Base-by-base conservation (phyloP, 2,329 filamentous ascomycete species). In the Colletotrichum sansevieriae region DNA sequence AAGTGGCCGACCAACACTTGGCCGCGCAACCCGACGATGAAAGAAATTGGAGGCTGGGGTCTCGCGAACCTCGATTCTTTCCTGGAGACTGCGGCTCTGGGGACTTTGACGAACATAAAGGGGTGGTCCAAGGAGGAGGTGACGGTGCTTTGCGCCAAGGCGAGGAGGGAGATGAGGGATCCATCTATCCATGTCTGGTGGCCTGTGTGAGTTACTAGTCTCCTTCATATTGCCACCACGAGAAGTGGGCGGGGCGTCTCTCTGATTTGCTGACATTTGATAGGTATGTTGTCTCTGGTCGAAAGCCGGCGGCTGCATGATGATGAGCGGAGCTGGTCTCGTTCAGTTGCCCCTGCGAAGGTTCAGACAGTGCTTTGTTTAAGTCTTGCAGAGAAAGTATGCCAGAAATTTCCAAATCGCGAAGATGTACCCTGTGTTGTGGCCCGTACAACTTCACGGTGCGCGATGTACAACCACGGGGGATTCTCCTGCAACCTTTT, bases 1-100 rank as follows among this genome's bases (percentile, higher is more conserved):
- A 78, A 79, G 72, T 79, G 79, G 75, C 79, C 79, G 4, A 75
- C 77, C 46, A 79, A 79, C 35, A 71, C 73, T 4, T 82, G 80
- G 80, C 77, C 80, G 29, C 75, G 74, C 44, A 76, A 80, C 62
- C 59, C 61, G 12, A 73, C 74, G 63, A 73, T 78, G 66, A 82
- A 81, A 72, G 74, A 78, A 61, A 72, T 81, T 5, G 80, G 80
- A 4, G 62, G 61, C 20, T 79, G 78, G 74, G 64, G 74, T 8
- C 65, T 74, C 13, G 75, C 77, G 35, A 79, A 79, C 47, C 73
- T 79, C 22, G 51, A 70, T 51, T 68, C 67, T 25, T 79, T 78
- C 8, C 73, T 77, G 20, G 78, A 81, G 72, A 74, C 76, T 6
- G 77, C 81, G 43, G 75, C 73, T n/a, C 72, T 81, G 56, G 79